phyloP scores from a whole-genome alignment of 495 filamentous ascomycete genomes.

The Penicillium turbatum region DNA sequence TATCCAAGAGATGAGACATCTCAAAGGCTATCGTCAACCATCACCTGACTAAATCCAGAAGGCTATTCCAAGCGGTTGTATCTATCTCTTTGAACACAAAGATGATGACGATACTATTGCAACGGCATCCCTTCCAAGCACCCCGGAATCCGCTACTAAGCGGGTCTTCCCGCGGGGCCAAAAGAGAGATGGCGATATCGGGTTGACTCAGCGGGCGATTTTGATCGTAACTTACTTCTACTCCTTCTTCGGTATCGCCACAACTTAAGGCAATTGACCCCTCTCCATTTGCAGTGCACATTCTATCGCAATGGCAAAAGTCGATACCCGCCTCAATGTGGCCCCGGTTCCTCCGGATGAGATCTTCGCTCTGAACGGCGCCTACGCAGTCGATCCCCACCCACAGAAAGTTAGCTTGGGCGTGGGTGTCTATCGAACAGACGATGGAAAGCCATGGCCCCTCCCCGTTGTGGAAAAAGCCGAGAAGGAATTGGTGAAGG shows the following conservation, averaged over 20 bases:
- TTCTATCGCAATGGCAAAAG: conserved; percentile 30
- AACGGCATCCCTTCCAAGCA: conserved; percentile 1
- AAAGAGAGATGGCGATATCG: conserved; percentile 26
- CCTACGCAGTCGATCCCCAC: conserved; percentile 36
- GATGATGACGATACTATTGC: conserved; percentile 5
- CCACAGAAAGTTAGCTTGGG: conserved; percentile 49
- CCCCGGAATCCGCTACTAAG: conserved; percentile 22
- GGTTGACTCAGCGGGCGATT: conserved; percentile 27
- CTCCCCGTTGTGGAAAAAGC: conserved; percentile 45
- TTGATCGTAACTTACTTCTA: conserved; percentile 10
- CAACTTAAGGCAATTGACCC: neutral
- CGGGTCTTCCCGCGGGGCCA: conserved; percentile 27
- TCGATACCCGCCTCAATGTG: conserved; percentile 30
- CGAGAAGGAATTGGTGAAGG: conserved; percentile 36
- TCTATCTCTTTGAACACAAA: conserved; percentile 6
- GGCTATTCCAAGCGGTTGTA: conserved; percentile 17
- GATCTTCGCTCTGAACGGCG: conserved; percentile 46
- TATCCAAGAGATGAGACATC: conserved; percentile 1
- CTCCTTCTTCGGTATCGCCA: conserved; percentile 2
- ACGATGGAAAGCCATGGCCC: conserved; percentile 51
- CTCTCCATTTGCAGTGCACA: neutral
- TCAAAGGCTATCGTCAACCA: neutral
- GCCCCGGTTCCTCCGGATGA: conserved; percentile 44
- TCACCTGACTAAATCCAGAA: neutral
- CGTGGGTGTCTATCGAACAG: conserved; percentile 49